phyloP scores from a whole-genome alignment of 2,329 filamentous ascomycete species.

The Colletotrichum camelliae region DNA sequence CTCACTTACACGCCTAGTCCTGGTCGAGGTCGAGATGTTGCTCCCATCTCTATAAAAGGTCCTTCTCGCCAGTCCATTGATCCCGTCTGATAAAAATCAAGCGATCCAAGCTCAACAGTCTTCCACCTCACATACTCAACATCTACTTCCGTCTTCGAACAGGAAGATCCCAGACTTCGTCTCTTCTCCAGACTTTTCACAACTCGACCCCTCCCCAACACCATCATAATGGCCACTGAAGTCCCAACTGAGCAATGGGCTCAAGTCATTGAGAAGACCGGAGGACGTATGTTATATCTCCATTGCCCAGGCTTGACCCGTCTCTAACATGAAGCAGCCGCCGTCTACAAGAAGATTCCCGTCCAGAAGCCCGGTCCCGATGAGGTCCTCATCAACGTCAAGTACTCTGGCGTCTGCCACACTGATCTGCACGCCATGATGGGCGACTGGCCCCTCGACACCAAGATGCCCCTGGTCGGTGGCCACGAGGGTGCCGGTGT shows the following conservation, averaged over 20 bases:
- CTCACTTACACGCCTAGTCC: slow-evolving; percentile 4
- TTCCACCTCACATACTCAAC: background rate
- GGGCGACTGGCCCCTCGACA: slow-evolving; percentile 86
- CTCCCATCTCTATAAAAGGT: slow-evolving; percentile 15
- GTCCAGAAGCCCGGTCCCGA: slow-evolving; percentile 83
- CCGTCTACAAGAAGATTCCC: slow-evolving; percentile 80
- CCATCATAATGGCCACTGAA: slow-evolving; percentile 8
- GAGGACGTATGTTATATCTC: slow-evolving; percentile 60
- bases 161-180: background rate
- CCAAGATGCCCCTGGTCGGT: slow-evolving; percentile 85
- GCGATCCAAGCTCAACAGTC: slow-evolving; percentile 13
- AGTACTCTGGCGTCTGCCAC: slow-evolving; percentile 90
- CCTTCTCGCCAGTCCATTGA: background rate
- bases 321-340: slow-evolving; percentile 44
- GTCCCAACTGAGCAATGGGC: slow-evolving; percentile 89
- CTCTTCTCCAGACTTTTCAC: background rate
- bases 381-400: slow-evolving; percentile 91
- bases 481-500: slow-evolving; percentile 82
- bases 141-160: background rate
- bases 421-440: slow-evolving; percentile 82
- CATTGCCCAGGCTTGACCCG: background rate
- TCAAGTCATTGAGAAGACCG: slow-evolving; percentile 84
- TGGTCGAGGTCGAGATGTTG: slow-evolving; percentile 1
- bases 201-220: background rate
- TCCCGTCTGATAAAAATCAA: slow-evolving; percentile 9